These are phyloP conservation scores for Pouteria glomerata DNA, from an alignment of 148 eudicot genomes.

Conservation along the genomic window DNA sequence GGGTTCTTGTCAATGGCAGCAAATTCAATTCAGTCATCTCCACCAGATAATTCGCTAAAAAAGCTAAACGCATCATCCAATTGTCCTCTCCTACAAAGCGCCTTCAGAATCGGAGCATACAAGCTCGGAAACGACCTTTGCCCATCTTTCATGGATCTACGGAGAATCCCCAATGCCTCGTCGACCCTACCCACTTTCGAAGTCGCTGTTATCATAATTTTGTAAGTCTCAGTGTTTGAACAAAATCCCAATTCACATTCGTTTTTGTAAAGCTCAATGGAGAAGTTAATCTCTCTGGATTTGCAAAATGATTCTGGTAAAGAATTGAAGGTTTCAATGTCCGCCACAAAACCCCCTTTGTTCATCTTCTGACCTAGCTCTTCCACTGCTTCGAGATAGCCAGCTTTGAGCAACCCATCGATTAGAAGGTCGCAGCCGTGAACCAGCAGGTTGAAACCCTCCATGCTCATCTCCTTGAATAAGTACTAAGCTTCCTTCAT, in stretches of 20 bases:
- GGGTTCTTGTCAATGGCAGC: conserved; percentile 60
- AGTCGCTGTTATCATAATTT: conserved; percentile 60
- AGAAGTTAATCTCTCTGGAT: conserved; percentile 72
- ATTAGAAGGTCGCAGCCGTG: conserved; percentile 85
- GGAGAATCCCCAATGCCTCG: conserved; percentile 71
- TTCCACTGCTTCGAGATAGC: conserved; percentile 81
- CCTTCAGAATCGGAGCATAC: conserved; percentile 90
- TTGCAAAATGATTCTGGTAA: conserved; percentile 69
- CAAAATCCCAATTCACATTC: conserved; percentile 65
- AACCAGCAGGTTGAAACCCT: conserved; percentile 86
- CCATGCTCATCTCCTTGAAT: conserved; percentile 85
- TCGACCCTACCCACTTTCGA: conserved; percentile 65
- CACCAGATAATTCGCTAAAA: conserved; percentile 78
- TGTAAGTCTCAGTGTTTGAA: conserved; percentile 74
- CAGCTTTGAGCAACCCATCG: conserved; percentile 86
- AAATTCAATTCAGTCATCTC: conserved; percentile 89
- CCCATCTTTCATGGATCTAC: conserved; percentile 84
- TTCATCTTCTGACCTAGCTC: conserved; percentile 74
- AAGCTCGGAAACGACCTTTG: conserved; percentile 87
- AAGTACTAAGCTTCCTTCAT: conserved; percentile 77
- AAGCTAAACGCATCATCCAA: conserved; percentile 93
- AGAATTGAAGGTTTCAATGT: conserved; percentile 76
- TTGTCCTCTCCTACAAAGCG: conserved; percentile 68
- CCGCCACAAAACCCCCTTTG: conserved; percentile 78
- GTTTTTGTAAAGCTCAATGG: conserved; percentile 61